A percentile compares a stretch with the other conserved stretches of the same genome.
Evolutionary conservation across 1,284 basidiomycete species (phyloP).

Genomic region (Moniliella sp.): DNA sequence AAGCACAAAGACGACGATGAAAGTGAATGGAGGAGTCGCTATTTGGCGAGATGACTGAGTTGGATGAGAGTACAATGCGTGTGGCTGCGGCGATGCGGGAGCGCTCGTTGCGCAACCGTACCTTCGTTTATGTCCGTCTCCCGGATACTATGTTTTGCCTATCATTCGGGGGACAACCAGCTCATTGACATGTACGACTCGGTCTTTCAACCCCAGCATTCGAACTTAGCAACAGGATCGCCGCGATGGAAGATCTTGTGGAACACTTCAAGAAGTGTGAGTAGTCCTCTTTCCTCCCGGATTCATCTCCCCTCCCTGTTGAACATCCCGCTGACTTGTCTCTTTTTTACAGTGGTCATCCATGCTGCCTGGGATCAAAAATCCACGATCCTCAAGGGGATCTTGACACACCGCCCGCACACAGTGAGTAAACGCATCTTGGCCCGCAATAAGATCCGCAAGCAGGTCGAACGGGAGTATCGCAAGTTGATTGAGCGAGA

Average conservation of each 20-base stretch:
- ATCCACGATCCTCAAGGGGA: conserved; percentile 18
- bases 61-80: too few species aligned
- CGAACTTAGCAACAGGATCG: conserved; percentile 65
- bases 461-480: too few species aligned
- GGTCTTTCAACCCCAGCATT: conserved; percentile 41
- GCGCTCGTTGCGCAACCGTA: conserved; percentile 39
- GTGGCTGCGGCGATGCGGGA: conserved; percentile 35
- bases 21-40: too few species aligned
- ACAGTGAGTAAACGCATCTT: background rate
- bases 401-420: conserved; percentile 5
- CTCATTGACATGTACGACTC: conserved; percentile 41
- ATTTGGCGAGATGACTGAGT: too few species aligned
- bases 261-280: conserved; percentile 26
- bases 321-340: too few species aligned
- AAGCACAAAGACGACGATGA: too few species aligned
- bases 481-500: too few species aligned
- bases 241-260: conserved; percentile 39
- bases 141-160: conserved; percentile 42
- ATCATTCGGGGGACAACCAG: conserved; percentile 39
- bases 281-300: too few species aligned
- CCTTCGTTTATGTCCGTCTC: conserved; percentile 60
- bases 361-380: conserved; percentile 28
- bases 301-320: too few species aligned
- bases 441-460: background rate
- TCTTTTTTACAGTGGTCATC: too few species aligned